Evolutionary conservation across 163 green algal species (phyloP), one percentile per base, ranked within the genome.

Genomic region (Trebouxiophyceae sp.): DNA sequence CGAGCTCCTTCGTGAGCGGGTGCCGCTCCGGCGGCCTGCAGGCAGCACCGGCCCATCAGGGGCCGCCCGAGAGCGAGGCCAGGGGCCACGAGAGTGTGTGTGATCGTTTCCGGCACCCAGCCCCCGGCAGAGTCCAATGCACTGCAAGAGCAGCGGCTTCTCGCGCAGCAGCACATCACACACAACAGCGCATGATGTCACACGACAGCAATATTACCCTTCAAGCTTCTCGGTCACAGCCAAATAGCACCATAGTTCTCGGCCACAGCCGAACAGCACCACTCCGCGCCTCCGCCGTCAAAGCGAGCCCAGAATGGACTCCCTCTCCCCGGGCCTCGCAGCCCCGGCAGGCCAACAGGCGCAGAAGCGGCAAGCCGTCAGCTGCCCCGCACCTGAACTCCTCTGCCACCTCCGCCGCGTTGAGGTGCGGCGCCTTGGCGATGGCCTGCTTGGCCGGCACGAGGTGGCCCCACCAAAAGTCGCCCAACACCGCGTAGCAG

Each of bases 401-500:
- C 2, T 50, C 3, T 31, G 23, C 45, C 4, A 12, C 12, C 2
- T 59, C 62, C n/a, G 22, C 22, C 19, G 34, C 4, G 29, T 24
- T 20, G 8, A 3, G 31, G 12, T 39, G 29, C 31, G 5, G 26
- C 5, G n/a, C 19, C 47, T 57, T 26, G 44, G 60, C 45, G 22
- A 74, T 16, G 23, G 31, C 45, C 33, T 73, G 67, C 54, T 73
- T 73, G 60, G 56, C 68, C 6, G 62, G 75, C 27, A 81, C 45
- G 0, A 82, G 63, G 33, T 85, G 68, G 23, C 12, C 63, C 74
- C 77, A 88, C 84, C 84, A 92, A 56, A 89, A 90, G 57, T 89
- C 77, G 0, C 75, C 69, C 62, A 89, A 72, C 39, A 81, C 74
- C 6, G 71, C 61, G 34, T 76, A 82, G 30, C 63, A 72, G 22